Percentiles rank a stretch among this genome's conserved stretches.
Conservation (phyloP, 2,329 filamentous ascomycete genomes). For the Fusarium nurragi region DNA sequence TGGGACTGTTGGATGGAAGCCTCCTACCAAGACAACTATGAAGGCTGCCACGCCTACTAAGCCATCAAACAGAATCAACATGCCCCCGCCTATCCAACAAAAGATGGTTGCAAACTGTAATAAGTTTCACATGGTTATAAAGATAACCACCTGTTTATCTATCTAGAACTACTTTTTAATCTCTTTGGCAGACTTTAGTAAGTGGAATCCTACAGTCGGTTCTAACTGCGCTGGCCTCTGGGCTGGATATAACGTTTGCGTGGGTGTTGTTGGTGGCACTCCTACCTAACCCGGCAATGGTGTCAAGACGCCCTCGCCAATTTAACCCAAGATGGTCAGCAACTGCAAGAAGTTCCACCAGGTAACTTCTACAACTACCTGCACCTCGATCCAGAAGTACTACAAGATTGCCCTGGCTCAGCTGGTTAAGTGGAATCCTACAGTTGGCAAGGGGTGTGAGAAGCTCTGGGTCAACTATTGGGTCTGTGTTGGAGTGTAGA, state of each 20-base stretch:
- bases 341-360: neutral
- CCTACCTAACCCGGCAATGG: neutral
- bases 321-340: neutral
- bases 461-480: neutral
- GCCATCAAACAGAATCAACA: neutral
- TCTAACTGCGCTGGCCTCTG: neutral
- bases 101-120: neutral
- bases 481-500: neutral
- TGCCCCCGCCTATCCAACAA: neutral
- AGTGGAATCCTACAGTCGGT: neutral
- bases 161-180: neutral
- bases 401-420: neutral
- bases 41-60: neutral
- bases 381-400: neutral
- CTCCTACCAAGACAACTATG: accelerated
- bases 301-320: neutral
- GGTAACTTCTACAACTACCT: neutral
- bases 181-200: neutral
- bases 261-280: neutral
- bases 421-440: neutral
- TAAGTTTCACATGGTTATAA: neutral
- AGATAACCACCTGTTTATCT: neutral
- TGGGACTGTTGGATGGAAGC: neutral
- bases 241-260: neutral
- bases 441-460: neutral